Evolutionary conservation across 83 land plant species (phyloP), one percentile per base, ranked within the genome.

Genomic region (Thuja plicata): DNA sequence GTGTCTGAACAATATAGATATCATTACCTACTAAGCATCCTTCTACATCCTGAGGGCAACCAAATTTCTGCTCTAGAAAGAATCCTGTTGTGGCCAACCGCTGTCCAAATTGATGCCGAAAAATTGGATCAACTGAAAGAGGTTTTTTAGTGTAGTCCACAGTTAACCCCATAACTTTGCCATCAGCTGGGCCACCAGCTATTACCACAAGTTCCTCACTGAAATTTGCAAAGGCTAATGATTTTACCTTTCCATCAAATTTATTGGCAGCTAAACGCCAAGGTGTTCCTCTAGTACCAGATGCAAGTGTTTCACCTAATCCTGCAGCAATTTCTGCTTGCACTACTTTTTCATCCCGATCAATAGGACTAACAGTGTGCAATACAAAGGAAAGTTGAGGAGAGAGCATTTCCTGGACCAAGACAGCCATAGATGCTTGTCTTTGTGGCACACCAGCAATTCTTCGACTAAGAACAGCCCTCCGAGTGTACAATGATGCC

Each of bases 311-410:
- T 88, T 98, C 99, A 37, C 99, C 99, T 46, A 98, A 93, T 0
- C 99, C 99, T 10, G 96, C 90, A 16, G 99, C 99, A 76, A 98
- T 89, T 92, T 98, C 99, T 34, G 98, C 99, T 85, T 94, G 96
- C 55, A 98, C 95, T 9, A 91, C 82, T 32, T 90, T 92, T 32
- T 91, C 87, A 71, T 98, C 94, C 35, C 83, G 90, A 88, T 94
- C 96, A 6, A 94, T 93, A 0, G 99, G 99, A 91, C 98, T 95
- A 24, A 94, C 91, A 12, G 99, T 97, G 92, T 98, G 99, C 35
- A 98, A 91, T 16, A 98, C 99, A 88, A 98, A 98, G 35, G 99
- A 97, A 19, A 98, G 91, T 46, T 97, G 94, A 17, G 99, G 99
- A 17, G 92, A 90, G 60, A 98, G 94, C 93, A 98, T 96, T 89